Percentiles rank a stretch among this genome's conserved stretches.
phyloP scores from a whole-genome alignment of 2,329 filamentous ascomycete genomes.

The Scortechinia acanthostroma region DNA sequence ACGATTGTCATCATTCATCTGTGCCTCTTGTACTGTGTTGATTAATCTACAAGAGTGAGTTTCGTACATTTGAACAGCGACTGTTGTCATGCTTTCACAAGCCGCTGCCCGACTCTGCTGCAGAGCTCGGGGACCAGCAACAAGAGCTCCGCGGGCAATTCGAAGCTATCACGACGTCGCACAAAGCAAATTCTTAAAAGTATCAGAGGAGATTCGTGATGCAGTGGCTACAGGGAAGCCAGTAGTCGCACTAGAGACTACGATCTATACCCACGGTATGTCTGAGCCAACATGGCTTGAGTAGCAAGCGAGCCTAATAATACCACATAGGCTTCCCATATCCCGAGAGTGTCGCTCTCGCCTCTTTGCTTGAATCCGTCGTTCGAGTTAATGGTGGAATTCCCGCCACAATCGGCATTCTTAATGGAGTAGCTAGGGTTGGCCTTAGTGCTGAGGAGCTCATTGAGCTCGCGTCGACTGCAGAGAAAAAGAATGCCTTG shows the following conservation, averaged over 20 bases:
- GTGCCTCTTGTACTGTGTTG: background rate
- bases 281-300: background rate
- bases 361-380: slow-evolving; percentile 51
- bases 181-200: slow-evolving; percentile 28
- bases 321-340: slow-evolving; percentile 21
- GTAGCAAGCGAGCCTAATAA: background rate
- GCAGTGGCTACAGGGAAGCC: slow-evolving; percentile 50
- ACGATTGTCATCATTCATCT: background rate
- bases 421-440: slow-evolving; percentile 62
- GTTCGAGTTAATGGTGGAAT: slow-evolving; percentile 60
- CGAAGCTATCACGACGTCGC: background rate
- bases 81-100: background rate
- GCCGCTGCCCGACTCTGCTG: background rate
- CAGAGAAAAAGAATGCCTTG: slow-evolving; percentile 46
- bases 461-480: slow-evolving; percentile 33
- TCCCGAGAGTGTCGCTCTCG: slow-evolving; percentile 31
- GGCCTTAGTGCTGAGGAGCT: slow-evolving; percentile 54
- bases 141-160: background rate
- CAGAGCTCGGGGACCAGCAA: background rate
- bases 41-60: background rate
- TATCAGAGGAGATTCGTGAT: slow-evolving; percentile 58
- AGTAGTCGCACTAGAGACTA: slow-evolving; percentile 65
- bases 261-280: slow-evolving; percentile 60
- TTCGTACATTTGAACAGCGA: background rate
- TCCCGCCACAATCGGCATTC: slow-evolving; percentile 66